Evolutionary conservation across 2,329 filamentous ascomycete genomes (phyloP), one percentile per base, ranked within the genome.

Genomic region (Lasiodiplodia theobromae): DNA sequence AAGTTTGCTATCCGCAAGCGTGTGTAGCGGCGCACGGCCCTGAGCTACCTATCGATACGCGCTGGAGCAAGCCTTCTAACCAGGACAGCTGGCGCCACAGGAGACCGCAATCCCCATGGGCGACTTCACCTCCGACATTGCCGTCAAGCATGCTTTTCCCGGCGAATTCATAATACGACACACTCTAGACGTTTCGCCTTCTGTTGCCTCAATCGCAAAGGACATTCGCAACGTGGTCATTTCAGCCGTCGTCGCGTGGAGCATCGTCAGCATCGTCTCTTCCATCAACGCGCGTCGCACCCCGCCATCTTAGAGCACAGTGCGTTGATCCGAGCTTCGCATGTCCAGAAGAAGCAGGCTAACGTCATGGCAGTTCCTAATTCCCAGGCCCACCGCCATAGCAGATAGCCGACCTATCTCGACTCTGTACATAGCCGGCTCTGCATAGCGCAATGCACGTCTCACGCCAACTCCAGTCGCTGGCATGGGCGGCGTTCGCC

Each of bases 171-270:
- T 82, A 67, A 82, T 88, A 71, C 79, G 82, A 70, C 85, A 88
- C 72, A 82, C 82, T 37, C 72, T 89, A 69, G 82, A 86, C 71
- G 75, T 87, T 70, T 84, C 83, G 57, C 79, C 83, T 23, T 84
- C 83, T 21, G 79, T 83, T 63, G 78, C 84, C 53, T 79, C 80
- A 67, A 76, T 87, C 70, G 82, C 83, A 44, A 83, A 82, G 71
- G 86, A 87, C 73, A 75, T 86, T 69, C 83, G 85, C 68, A 79
- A 85, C 72, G 80, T 82, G 69, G 75, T 86, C 62, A 81, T 87
- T 72, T 82, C 82, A 54, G 75, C 84, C 71, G 81, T 86, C 70
- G 77, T 85, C 70, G 84, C 83, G 74, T 82, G 79, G 76, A 81
- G 77, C 72, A 78, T 78, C 25, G 76, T 77, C 69, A 76, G 78